These are phyloP conservation scores for Poronia punctata DNA, from an alignment of 495 filamentous ascomycete genomes.

Conservation along the genomic window DNA sequence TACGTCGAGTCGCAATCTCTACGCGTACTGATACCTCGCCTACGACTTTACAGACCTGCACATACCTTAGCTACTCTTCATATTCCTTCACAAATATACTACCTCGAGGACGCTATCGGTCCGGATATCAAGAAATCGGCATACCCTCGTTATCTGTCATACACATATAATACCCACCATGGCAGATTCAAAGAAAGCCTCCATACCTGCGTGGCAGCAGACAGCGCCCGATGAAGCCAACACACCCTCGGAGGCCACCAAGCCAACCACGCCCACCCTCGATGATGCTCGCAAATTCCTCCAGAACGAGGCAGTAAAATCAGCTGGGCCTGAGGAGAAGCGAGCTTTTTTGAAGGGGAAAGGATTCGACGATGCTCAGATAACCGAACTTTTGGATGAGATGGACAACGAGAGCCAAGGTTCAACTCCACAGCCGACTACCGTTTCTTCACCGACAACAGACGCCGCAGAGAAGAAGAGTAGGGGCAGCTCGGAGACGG, in stretches of 20 bases:
- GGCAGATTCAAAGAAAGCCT: constrained; percentile 12
- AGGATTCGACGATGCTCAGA: constrained; percentile 61
- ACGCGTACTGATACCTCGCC: no score
- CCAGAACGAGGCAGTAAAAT: constrained; percentile 66
- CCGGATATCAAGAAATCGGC: no score
- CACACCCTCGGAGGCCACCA: constrained; percentile 11
- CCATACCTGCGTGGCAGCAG: constrained; percentile 20
- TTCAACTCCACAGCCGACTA: constrained; percentile 11
- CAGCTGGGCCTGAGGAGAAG: constrained; percentile 65
- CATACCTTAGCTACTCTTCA: neutral
- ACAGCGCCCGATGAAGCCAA: constrained; percentile 8
- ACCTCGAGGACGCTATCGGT: neutral
- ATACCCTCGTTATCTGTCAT: no score
- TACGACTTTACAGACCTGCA: no score
- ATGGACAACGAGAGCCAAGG: constrained; percentile 23
- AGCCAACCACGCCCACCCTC: constrained; percentile 39
- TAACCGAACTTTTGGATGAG: constrained; percentile 55
- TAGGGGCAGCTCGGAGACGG: constrained; percentile 1
- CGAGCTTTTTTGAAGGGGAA: constrained; percentile 73
- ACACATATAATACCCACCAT: constrained; percentile 6
- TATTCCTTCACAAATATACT: neutral
- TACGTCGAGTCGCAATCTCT: no score
- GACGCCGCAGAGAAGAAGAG: constrained; percentile 8
- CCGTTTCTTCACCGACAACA: constrained; percentile 13
- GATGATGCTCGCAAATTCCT: constrained; percentile 74